Evolutionary conservation across 805 yeast genomes (phyloP), one percentile per base, ranked within the genome.

Genomic region (Yamadazyma sp.): DNA sequence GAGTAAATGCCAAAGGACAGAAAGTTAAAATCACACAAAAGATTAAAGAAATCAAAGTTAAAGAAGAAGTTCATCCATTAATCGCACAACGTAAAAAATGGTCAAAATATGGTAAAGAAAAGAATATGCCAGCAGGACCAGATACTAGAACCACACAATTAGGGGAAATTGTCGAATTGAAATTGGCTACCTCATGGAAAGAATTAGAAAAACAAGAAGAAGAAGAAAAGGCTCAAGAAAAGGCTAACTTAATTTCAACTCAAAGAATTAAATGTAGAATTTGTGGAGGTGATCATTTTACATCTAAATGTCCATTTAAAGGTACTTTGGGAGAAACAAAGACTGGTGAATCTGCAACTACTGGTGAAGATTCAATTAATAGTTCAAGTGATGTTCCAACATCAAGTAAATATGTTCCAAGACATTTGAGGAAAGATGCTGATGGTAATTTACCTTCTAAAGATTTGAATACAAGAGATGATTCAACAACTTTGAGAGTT

Each of bases 251-350:
- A 46, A 56, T 58, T 37, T 55, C 62, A 20, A 50, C 68, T 45
- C 70, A 67, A 50, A 58, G 75, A 43, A 62, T 79, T 46, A 68
- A 64, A 50, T 93, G 98, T 78, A 86, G 97, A 76, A 69, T 75
- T 36, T 93, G 99, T 82, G 85, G 84, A 42, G 96, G 96, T 56
- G 83, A 79, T 49, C 99, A 93, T 73, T 86, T 81, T 76, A 85
- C 97, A 27, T 69, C 87, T 60, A 82, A 83, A 69, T 93, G 99
- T 84, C 98, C 98, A 45, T 87, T 78, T 76, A 89, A 85, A 69
- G 94, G 83, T 52, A 84, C 93, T 24, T 70, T 91, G 58, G 69
- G 73, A 18, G 71, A 68, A 23, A 62, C 67, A 22, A 53, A 53
- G 21, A 49, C 67, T 30, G 69, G 70, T 35, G 62, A 67, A 24